Evolutionary conservation across 2,329 filamentous ascomycete genomes (phyloP).

Genomic region (Trichoderma sp.): DNA sequence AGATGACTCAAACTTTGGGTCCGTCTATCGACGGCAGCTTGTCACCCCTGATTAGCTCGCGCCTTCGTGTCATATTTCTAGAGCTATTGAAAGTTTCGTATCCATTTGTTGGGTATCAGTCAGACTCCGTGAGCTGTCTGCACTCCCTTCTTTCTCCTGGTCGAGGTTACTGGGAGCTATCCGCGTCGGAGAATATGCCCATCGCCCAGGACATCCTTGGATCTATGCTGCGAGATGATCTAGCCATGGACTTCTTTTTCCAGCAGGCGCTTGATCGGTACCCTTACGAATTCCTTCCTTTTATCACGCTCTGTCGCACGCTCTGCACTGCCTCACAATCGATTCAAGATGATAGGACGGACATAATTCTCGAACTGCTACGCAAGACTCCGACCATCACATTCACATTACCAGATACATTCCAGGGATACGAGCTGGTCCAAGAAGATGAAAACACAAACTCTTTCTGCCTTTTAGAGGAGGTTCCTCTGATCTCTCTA

Average conservation of each 20-base stretch:
- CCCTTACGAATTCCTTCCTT: slow-evolving; percentile 80
- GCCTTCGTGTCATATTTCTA: slow-evolving; percentile 63
- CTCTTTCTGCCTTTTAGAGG: slow-evolving; percentile 64
- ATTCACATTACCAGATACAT: slow-evolving; percentile 68
- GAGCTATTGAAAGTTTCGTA: slow-evolving; percentile 69
- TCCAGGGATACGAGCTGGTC: slow-evolving; percentile 72
- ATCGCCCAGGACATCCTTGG: slow-evolving; percentile 36
- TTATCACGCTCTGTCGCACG: slow-evolving; percentile 68
- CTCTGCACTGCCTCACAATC: slow-evolving; percentile 46
- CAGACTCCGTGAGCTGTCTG: slow-evolving; percentile 66
- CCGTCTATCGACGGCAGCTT: slow-evolving; percentile 47
- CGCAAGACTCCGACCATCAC: slow-evolving; percentile 72
- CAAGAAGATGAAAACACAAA: slow-evolving; percentile 86
- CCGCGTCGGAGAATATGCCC: slow-evolving; percentile 34
- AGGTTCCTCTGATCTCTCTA: slow-evolving; percentile 61
- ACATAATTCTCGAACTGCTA: slow-evolving; percentile 62
- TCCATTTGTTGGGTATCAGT: slow-evolving; percentile 67
- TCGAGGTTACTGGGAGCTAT: slow-evolving; percentile 54
- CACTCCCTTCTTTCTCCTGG: slow-evolving; percentile 61
- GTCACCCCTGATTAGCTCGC: slow-evolving; percentile 56
- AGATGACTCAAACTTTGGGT: slow-evolving; percentile 50
- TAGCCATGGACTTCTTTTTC: slow-evolving; percentile 59
- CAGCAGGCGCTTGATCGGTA: slow-evolving; percentile 72
- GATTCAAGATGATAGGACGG: slow-evolving; percentile 38
- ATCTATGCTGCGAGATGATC: slow-evolving; percentile 37